A percentile compares a stretch with the other conserved stretches of the same genome.
Evolutionary conservation across 768 basidiomycete genomes (phyloP).

Genomic region (Phlebiopsis flavidoalba): DNA sequence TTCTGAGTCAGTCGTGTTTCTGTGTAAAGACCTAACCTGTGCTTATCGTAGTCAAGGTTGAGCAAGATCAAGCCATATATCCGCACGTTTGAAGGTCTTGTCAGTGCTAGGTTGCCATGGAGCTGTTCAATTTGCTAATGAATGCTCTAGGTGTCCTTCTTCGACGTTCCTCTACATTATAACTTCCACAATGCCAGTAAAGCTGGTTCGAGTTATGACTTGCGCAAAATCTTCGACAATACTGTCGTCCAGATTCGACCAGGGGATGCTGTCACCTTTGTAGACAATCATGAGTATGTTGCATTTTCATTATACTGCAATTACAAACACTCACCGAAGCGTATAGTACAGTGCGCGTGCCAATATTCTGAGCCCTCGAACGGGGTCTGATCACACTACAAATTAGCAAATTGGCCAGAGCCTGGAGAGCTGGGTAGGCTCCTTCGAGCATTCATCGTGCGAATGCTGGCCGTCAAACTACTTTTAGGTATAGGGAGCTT

Average conservation of each 20-base stretch:
- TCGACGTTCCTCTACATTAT: constrained; percentile 87
- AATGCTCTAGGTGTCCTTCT: constrained; percentile 65
- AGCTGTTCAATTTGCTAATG: not conserved
- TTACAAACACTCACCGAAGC: not conserved
- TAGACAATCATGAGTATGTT: constrained; percentile 84
- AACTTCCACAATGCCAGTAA: constrained; percentile 79
- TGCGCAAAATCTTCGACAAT: constrained; percentile 65
- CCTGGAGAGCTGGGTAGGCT: constrained; percentile 78
- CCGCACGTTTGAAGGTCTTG: constrained; percentile 59
- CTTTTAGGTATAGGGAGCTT: constrained; percentile 61
- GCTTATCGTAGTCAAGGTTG: constrained; percentile 30
- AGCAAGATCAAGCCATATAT: constrained; percentile 53
- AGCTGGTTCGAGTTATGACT: constrained; percentile 61
- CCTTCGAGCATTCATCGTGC: not conserved
- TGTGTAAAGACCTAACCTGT: not conserved
- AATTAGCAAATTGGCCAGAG: constrained; percentile 63
- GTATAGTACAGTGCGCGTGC: constrained; percentile 55
- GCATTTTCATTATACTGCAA: not conserved
- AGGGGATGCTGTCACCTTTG: constrained; percentile 82
- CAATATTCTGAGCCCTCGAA: not conserved
- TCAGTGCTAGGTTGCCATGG: constrained; percentile 18
- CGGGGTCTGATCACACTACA: not conserved
- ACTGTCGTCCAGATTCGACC: constrained; percentile 68
- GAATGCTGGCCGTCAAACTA: not conserved
- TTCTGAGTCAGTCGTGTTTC: constrained; percentile 38